Conservation (phyloP, 768 basidiomycete genomes). For the Agrocybe pediades region DNA sequence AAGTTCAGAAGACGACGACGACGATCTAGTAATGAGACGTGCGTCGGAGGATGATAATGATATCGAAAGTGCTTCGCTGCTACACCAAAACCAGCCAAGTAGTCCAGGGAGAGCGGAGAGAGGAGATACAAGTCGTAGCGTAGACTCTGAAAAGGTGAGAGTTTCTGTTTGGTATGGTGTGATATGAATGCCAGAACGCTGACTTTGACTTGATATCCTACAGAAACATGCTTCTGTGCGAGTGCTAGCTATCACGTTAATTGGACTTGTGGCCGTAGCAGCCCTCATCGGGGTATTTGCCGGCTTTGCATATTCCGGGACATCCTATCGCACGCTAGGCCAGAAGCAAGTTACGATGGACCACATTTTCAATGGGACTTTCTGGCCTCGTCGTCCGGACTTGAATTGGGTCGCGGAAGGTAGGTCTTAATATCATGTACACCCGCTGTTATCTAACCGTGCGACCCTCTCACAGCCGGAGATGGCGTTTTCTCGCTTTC, state of each 20-base stretch:
- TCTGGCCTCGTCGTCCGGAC: constrained; percentile 42
- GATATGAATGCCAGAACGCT: background rate
- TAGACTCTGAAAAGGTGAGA: constrained; percentile 19
- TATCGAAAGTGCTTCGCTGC: constrained; percentile 19
- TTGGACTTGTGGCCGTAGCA: constrained; percentile 59
- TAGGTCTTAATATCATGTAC: constrained; percentile 30
- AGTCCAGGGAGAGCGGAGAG: constrained; percentile 31
- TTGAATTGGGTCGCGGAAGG: constrained; percentile 94
- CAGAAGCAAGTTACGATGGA: constrained; percentile 79
- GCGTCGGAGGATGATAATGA: constrained; percentile 18
- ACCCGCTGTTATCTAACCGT: background rate
- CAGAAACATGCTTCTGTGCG: constrained; percentile 58
- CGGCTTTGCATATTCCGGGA: constrained; percentile 68
- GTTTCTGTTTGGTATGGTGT: background rate
- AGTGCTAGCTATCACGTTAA: constrained; percentile 63
- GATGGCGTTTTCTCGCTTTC: constrained; percentile 87
- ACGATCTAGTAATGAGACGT: constrained; percentile 29
- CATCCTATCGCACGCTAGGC: constrained; percentile 53
- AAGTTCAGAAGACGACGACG: constrained; percentile 74
- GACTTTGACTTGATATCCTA: background rate
- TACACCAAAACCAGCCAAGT: constrained; percentile 18
- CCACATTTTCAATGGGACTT: constrained; percentile 92
- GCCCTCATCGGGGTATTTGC: constrained; percentile 76
- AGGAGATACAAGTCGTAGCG: constrained; percentile 21
- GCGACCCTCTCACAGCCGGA: constrained; percentile 58